Base-by-base conservation (phyloP, 371 early-diverging fungal species). In the Syncephalastrum sp. region DNA sequence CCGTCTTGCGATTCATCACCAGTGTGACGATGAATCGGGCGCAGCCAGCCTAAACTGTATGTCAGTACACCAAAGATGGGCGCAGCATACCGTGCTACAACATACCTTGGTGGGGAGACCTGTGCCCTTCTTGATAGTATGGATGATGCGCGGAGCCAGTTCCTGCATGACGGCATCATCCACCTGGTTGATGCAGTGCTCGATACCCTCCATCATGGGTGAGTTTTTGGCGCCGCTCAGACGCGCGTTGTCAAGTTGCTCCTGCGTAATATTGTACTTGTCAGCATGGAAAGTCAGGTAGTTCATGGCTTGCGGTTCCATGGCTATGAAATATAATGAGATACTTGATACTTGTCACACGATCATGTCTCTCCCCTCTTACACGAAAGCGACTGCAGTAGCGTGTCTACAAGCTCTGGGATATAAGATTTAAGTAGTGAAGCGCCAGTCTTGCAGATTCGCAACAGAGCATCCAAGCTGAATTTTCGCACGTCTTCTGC, bases 201-300 rank as follows among this genome's bases (percentile, higher is more conserved):
- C 93, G 19, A 95, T 76, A 3, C 90, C 94, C 60, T 90, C 90
- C 91, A 91, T 90, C 82, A 89, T 89, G 1, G 90, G 92, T 0
- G 87, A 90, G n/a, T 76, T 70, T 58, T 85, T 88, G 4, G 87
- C 85, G 5, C 87, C 87, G 53, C 65, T 75, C 17, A 94, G 64
- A 4, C 94, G 84, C 16, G 85, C 79, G 53, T 78, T 86, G 55
- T 95, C 93, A 4, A 96, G 73, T 65, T 94, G 91, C 38, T 94
- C 91, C 49, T 87, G 87, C 13, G 94, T 85, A n/a, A 96, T 85
- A 47, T 92, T 85, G 60, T 93, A 93, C 55, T 84, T 84, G 27
- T 91, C 92, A 0, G 89, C 85, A 63, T 97, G 94, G 79, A 96
- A 94, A n/a, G 89, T 88, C 27, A 96, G 64, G 67, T 96, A 96